Percentiles rank a stretch among this genome's conserved stretches.
phyloP scores from a whole-genome alignment of 1,284 basidiomycete species.

The Vanrija humicola region DNA sequence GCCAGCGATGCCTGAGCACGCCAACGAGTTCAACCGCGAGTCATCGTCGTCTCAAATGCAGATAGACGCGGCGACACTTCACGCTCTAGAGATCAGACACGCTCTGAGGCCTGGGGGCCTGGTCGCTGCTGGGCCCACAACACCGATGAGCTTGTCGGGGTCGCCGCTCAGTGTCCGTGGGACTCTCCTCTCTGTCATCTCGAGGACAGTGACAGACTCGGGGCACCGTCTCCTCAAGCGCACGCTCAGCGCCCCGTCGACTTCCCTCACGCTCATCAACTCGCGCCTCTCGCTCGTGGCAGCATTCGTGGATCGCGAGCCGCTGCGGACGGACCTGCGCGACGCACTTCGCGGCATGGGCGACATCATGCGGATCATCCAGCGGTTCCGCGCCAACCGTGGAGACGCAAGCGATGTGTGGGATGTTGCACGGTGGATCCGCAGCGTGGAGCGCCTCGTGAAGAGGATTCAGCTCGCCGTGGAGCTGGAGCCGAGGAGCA shows the following conservation, averaged over 20 bases:
- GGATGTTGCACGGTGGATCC: constrained; percentile 39
- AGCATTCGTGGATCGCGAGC: constrained; percentile 62
- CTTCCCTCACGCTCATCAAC: constrained; percentile 67
- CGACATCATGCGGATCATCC: constrained; percentile 73
- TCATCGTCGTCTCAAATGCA: constrained; percentile 65
- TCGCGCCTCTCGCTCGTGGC: constrained; percentile 74
- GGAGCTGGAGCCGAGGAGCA: constrained; percentile 1
- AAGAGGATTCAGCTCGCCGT: constrained; percentile 13
- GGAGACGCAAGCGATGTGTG: constrained; percentile 59
- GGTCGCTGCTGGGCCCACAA: constrained; percentile 20
- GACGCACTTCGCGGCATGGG: constrained; percentile 60
- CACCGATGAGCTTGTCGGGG: background rate
- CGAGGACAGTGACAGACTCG: constrained; percentile 72
- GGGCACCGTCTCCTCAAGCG: constrained; percentile 67
- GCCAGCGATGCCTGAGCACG: constrained; percentile 55
- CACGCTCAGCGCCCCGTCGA: constrained; percentile 60
- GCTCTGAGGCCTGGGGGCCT: constrained; percentile 66
- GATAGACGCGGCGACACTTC: constrained; percentile 85
- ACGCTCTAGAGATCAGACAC: constrained; percentile 81
- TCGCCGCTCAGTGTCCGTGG: constrained; percentile 42
- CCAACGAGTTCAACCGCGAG: constrained; percentile 60
- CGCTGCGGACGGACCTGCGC: constrained; percentile 66
- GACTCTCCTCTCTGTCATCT: constrained; percentile 71
- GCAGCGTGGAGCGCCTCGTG: constrained; percentile 26
- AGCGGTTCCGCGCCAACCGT: constrained; percentile 68